These are phyloP conservation scores for Zalerion maritima DNA, from an alignment of 495 filamentous ascomycete genomes.

Conservation along the genomic window DNA sequence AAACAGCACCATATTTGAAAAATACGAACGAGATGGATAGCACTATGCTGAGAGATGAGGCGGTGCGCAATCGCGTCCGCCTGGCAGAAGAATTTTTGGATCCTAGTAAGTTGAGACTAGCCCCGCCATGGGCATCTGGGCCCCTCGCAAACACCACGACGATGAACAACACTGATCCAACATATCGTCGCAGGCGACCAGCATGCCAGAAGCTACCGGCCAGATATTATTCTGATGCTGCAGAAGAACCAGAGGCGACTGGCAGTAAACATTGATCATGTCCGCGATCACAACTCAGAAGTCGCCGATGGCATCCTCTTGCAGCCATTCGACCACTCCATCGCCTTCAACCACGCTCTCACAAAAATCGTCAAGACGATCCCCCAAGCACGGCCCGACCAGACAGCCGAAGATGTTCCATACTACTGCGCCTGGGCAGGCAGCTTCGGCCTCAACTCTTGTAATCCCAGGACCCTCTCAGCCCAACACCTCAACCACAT, in stretches of 20 bases:
- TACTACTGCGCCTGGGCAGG: conserved; percentile 95
- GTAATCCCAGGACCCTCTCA: conserved; percentile 85
- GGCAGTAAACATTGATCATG: conserved; percentile 85
- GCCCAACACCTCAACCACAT: conserved; percentile 85
- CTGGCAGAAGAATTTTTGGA: conserved; percentile 75
- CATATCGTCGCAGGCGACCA: conserved; percentile 28
- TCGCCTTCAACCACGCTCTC: conserved; percentile 78
- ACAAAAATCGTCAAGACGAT: conserved; percentile 74
- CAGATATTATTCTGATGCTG: conserved; percentile 85
- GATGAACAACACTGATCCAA: conserved; percentile 14
- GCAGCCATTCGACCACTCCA: conserved; percentile 72
- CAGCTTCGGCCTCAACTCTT: conserved; percentile 86
- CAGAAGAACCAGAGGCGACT: conserved; percentile 66
- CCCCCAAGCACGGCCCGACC: conserved; percentile 40
- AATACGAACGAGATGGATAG: conserved; percentile 45
- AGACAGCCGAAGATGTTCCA: conserved; percentile 36
- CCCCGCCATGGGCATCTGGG: neutral
- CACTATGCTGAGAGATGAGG: conserved; percentile 64
- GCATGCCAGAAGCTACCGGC: conserved; percentile 59
- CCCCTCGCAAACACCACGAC: neutral
- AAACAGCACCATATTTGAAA: no score
- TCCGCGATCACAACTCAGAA: conserved; percentile 76
- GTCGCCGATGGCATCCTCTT: conserved; percentile 79
- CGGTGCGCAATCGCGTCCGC: conserved; percentile 63
- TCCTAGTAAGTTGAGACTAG: conserved; percentile 43